Evolutionary conservation across 768 basidiomycete genomes (phyloP), one percentile per base, ranked within the genome.

Genomic region (Cystofilobasidium bisporidii): DNA sequence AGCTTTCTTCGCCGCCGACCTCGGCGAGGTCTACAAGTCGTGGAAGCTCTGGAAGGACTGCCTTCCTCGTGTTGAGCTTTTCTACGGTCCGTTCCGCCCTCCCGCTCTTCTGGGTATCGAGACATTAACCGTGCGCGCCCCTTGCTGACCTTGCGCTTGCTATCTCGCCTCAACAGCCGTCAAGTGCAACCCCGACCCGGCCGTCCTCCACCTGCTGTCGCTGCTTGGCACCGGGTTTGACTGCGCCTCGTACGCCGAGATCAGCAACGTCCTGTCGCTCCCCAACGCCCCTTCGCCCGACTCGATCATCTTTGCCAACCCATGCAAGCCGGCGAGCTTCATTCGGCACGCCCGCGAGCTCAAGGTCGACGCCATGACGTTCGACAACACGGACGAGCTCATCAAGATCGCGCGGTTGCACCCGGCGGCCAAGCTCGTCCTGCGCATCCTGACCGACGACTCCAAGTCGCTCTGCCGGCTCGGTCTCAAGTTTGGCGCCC

Each of bases 111-210:
- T n/a, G n/a, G n/a, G n/a, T n/a, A n/a, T n/a, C n/a, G n/a, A n/a
- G n/a, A n/a, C n/a, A n/a, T n/a, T n/a, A n/a, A n/a, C n/a, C n/a
- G n/a, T n/a, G n/a, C n/a, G n/a, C n/a, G n/a, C n/a, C n/a, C 22
- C 36, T 69, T 55, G 70, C 75, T 30, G 14, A 38, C 28, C 4
- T 43, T 36, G 14, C 33, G 11, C 9, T 57, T 38, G 55, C n/a
- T 33, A 12, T 38, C 2, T 17, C 26, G 33, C 5, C 56, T 41
- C 18, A n/a, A 4, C 61, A 91, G 91, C 96, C 69, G 85, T 98
- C 74, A 99, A 99, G 80, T 96, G 91, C 79, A 99, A 99, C 80
- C 94, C 96, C 26, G 94, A 98, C 74, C 91, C 92, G 4, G 90
- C 90, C 74, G 86, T 99, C 66, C 81, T 98, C 61, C 86, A 91